Percentiles rank a stretch among this genome's conserved stretches.
Evolutionary conservation across 108 stramenopile genomes (phyloP).

Genomic region (Schizochytrium sp.): DNA sequence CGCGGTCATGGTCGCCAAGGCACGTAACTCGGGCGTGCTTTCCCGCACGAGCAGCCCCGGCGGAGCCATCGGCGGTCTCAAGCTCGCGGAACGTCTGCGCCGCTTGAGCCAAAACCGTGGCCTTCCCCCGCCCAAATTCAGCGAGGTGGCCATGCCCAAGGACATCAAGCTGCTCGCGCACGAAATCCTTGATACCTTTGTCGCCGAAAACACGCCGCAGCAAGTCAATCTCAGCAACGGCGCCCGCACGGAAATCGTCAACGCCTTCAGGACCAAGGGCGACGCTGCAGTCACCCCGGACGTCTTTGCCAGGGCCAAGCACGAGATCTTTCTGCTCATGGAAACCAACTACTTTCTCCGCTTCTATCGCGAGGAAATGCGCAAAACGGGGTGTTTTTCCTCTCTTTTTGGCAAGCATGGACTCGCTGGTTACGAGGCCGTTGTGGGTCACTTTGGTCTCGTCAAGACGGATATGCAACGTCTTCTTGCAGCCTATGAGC

Average conservation of each 20-base stretch:
- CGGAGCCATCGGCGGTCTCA: too few species aligned
- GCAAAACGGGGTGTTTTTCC: neutral
- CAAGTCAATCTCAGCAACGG: neutral
- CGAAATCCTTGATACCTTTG: neutral
- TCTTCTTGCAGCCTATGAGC: neutral
- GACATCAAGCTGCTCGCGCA: neutral
- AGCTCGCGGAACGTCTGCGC: neutral
- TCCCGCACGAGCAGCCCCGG: too few species aligned
- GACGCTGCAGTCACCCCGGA: neutral
- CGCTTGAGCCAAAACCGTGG: neutral
- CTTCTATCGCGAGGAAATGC: slow-evolving; percentile 18
- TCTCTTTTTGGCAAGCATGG: neutral
- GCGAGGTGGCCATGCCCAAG: neutral
- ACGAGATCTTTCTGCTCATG: slow-evolving; percentile 11
- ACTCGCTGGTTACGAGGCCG: neutral
- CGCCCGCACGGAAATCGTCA: neutral
- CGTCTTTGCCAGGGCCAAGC: neutral
- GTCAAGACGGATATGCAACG: neutral
- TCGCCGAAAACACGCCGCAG: neutral
- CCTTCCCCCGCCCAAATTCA: too few species aligned
- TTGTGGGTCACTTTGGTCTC: neutral
- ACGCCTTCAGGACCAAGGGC: neutral
- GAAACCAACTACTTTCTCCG: slow-evolving; percentile 12
- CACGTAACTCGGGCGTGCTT: neutral
- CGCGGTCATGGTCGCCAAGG: neutral